Percentiles rank a stretch among this genome's conserved stretches.
Evolutionary conservation across 495 filamentous ascomycete species (phyloP).

Genomic region (Penicillium samsonianum): DNA sequence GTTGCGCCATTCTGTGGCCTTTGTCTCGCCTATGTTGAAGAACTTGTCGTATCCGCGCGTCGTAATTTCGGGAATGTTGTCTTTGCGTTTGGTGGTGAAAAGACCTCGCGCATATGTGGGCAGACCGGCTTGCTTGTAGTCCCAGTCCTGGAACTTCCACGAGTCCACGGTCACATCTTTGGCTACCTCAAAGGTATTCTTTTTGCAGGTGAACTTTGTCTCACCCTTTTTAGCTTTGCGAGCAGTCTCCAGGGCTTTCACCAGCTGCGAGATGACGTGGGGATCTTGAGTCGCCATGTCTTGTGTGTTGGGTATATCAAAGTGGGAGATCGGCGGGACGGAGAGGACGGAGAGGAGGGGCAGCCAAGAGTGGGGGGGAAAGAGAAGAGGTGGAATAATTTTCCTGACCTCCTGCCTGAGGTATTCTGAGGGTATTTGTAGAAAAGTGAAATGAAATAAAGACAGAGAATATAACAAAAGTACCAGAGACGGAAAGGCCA

Average conservation of each 20-base stretch:
- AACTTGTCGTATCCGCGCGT: conserved; percentile 97
- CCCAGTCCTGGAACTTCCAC: conserved; percentile 92
- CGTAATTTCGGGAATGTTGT: conserved; percentile 71
- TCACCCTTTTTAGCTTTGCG: conserved; percentile 47
- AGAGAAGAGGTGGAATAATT: not conserved
- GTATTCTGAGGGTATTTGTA: not conserved
- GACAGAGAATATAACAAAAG: not conserved
- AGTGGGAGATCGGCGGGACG: conserved; percentile 3
- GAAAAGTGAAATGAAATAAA: not conserved
- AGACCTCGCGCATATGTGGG: conserved; percentile 91
- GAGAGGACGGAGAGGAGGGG: conserved; percentile 17
- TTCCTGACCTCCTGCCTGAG: not conserved
- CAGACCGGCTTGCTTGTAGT: conserved; percentile 82
- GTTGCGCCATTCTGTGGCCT: conserved; percentile 76
- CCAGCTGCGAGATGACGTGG: conserved; percentile 59
- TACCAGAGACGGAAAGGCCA: not conserved
- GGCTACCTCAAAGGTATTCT: conserved; percentile 66
- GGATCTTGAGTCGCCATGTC: conserved; percentile 60
- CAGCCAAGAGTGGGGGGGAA: conserved; percentile 1
- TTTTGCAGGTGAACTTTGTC: conserved; percentile 67
- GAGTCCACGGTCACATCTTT: conserved; percentile 71
- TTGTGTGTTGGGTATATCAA: not conserved
- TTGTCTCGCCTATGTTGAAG: conserved; percentile 86
- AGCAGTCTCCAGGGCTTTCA: conserved; percentile 56
- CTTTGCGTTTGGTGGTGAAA: conserved; percentile 70